Conservation (phyloP, 371 early-diverging fungal species). For the Apophysomyces variabilis region DNA sequence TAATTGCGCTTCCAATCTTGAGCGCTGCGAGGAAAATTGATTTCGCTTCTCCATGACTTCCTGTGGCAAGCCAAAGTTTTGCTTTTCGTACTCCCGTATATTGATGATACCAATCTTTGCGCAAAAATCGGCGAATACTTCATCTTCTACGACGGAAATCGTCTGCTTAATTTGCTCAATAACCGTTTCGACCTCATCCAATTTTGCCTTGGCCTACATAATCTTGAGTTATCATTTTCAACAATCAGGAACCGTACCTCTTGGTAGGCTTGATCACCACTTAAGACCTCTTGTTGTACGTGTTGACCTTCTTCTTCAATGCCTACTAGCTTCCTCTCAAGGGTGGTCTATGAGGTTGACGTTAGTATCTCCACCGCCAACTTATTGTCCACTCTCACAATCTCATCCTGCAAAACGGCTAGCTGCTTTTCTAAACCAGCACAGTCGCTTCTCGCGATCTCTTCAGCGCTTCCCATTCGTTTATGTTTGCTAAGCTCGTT, state of each 20-base stretch:
- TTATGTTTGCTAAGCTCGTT: slow-evolving; percentile 73
- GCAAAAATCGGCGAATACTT: slow-evolving; percentile 84
- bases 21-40: slow-evolving; percentile 74
- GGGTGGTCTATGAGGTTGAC: slow-evolving; percentile 28
- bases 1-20: slow-evolving; percentile 77
- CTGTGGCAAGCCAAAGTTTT: slow-evolving; percentile 69
- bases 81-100: slow-evolving; percentile 86
- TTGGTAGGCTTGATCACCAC: not conserved
- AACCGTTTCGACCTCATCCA: slow-evolving; percentile 43
- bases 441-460: slow-evolving; percentile 60
- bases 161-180: slow-evolving; percentile 46
- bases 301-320: slow-evolving; percentile 36
- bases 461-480: slow-evolving; percentile 72
- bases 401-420: slow-evolving; percentile 62
- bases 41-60: slow-evolving; percentile 75
- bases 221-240: slow-evolving; percentile 18
- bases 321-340: slow-evolving; percentile 49
- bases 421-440: slow-evolving; percentile 66
- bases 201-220: slow-evolving; percentile 22
- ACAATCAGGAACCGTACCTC: not conserved
- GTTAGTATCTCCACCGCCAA: not conserved
- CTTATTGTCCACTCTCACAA: slow-evolving; percentile 32
- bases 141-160: slow-evolving; percentile 72
- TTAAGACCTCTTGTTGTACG: not conserved
- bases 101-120: slow-evolving; percentile 64